Percentiles rank a stretch among this genome's conserved stretches.
phyloP scores from a whole-genome alignment of 306 rosid genomes.

The Hippophae tibetana region DNA sequence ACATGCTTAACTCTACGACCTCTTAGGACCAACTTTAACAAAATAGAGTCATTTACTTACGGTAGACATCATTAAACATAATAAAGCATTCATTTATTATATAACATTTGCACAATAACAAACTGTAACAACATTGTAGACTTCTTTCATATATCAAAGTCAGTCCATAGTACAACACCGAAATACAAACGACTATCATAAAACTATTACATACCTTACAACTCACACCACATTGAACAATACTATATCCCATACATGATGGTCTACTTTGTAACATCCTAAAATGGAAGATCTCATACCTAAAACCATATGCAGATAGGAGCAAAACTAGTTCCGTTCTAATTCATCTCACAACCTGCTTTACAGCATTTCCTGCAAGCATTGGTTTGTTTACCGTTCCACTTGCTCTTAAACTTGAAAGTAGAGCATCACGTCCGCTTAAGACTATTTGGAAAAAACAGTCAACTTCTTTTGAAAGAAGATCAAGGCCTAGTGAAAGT shows the following conservation, averaged over 20 bases:
- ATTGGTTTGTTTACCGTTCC: conserved; percentile 23
- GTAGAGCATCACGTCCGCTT: conserved; percentile 61
- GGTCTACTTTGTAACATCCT: conserved; percentile 22
- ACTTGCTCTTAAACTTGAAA: conserved; percentile 42
- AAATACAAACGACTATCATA: conserved; percentile 22
- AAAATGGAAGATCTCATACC: conserved; percentile 32
- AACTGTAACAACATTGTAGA: too few relatives aligned
- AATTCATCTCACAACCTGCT: conserved; percentile 22
- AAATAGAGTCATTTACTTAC: too few relatives aligned
- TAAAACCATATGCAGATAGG: conserved; percentile 20
- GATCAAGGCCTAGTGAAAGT: conserved; percentile 62
- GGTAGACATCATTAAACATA: too few relatives aligned
- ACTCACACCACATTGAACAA: conserved; percentile 26
- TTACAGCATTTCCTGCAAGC: conserved; percentile 16
- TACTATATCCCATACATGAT: conserved; percentile 17
- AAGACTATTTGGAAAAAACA: conserved; percentile 50
- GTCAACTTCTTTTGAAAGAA: conserved; percentile 61
- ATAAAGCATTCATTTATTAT: too few relatives aligned
- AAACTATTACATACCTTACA: conserved; percentile 10
- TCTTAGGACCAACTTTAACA: too few relatives aligned
- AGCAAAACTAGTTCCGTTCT: conserved; percentile 14
- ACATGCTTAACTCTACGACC: too few relatives aligned
- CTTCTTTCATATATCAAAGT: not conserved
- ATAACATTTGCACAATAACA: too few relatives aligned
- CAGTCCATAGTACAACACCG: conserved; percentile 24